Base-by-base conservation (phyloP, 2,329 filamentous ascomycete species). In the Trichoderma breve region DNA sequence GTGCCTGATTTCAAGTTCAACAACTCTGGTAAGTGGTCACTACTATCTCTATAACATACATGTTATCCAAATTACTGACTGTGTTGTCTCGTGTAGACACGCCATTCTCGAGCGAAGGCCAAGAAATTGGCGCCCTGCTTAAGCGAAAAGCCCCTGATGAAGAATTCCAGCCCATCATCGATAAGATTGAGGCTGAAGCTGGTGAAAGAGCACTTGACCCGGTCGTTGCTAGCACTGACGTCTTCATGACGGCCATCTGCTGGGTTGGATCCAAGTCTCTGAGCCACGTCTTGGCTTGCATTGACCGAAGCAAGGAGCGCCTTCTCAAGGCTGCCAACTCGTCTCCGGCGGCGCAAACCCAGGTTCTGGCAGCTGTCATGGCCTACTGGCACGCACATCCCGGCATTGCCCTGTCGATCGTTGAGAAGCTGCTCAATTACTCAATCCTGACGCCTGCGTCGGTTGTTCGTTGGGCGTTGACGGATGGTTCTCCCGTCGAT, bases 371-470 rank as follows among this genome's bases (percentile, higher is more conserved):
- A 6, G 93, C 93, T 5, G 94, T 98, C 51, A 93, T 98, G 85
- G 87, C 91, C 53, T 99, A 98, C 84, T 99, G 96, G 96, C 88
- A 89, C 61, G 91, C 95, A 36, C 95, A 99, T 77, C 94, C 95
- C 0, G 96, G 96, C 73, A 91, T 97, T 57, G 96, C 94, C 3
- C 89, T 98, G 76, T 93, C 93, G 76, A 97, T 99, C 77, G 88
- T 98, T 72, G 95, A 98, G 85, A 98, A 98, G 82, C 88, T 99
- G 6, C 91, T 99, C 76, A 99, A 98, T 83, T 99, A 98, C 84
- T 95, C 93, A 15, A 97, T 99, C 76, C 87, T 99, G 43, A 94
- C 92, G 9, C 96, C 96, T 0, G 85, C 90, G 71, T 91, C 91
- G 18, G 94, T 99, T 32, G 88, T 98, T 62, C 91, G 97, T 78